Base-by-base conservation (phyloP, 164 flowering plant species). In the Macadamia tetraphylla region DNA sequence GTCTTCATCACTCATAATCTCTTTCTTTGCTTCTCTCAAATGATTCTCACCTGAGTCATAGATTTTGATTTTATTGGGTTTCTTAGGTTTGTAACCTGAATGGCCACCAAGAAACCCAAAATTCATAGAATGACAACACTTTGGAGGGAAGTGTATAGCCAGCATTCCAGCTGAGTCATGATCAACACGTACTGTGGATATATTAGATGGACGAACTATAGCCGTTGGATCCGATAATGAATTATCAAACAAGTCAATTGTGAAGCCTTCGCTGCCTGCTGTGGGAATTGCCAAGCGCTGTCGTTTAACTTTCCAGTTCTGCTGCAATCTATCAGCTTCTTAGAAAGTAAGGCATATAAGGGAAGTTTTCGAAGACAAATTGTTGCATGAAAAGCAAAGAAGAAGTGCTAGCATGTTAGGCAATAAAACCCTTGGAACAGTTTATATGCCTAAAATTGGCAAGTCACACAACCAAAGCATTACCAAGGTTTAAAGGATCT, bases 271-370 rank as follows among this genome's bases (percentile, higher is more conserved):
- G 76, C 76, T 89, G 66, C 87, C 76, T 53, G 94, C 74, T 77
- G 84, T 79, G 74, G 88, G 65, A 77, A 84, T 81, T 40, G 80
- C 81, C 78, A 82, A 30, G 13, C 95, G 93, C 64, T 90, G 97
- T 66, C 97, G 75, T 75, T 94, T 94, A 62, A 94, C 87, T 81
- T 94, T 94, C 98, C 99, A 94, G 71, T 92, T 92, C 68, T 89
- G 97, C 87, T 94, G 99, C 94, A 94, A 85, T 74, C 95, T 91
- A 78, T 83, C 18, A 18, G 71, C 68, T 72, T 76, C 74, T 71
- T 63, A 83, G 70, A 46, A 65, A 69, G 64, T 9, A 23, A 61
- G 53, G 62, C 52, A 29, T 65, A 63, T 6, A 43, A 35, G 56
- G 56, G 17, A 74, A 43, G 63, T 48, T 18, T 59, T 40, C 17